Base-by-base conservation (phyloP, 1,284 basidiomycete species). In the Mycena citricolor region DNA sequence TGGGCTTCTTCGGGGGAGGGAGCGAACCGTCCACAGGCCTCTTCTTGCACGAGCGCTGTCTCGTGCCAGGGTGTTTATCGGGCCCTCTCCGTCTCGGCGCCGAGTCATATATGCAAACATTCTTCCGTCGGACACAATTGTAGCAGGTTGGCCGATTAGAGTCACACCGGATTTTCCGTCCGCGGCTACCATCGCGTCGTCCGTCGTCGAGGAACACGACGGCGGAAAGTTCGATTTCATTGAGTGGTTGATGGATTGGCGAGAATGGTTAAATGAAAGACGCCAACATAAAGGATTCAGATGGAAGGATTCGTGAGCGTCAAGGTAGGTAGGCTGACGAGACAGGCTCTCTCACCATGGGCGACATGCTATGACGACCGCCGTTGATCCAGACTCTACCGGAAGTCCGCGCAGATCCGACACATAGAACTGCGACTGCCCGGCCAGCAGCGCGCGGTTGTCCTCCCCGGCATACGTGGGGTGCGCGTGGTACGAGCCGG, bases 161-260 rank as follows among this genome's bases (percentile, higher is more conserved):
- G 65, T 90, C 87, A 70, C 86, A 90, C 50, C 82, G 80, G 57
- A 89, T 89, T 73, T 90, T 90, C 63, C 86, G 80, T 52, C 77
- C 76, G 54, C 87, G 86, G 64, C 86, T 83, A 26, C 42, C 36
- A 44, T 42, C 47, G 36, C 22, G 32, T 34, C 20, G 33, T 25
- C 39, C 39, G 41, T 30, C 32, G 44, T 11, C 32, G 22, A 35
- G 19, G 20, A 31, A 47, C 32, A 43, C 40, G 44, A 66, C 46
- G 45, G 41, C 44, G 42, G 40, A 39, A 46, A 47, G 34, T 24
- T 13, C 32, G 33, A 17, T 19, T 29, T 11, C 8, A 25, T 45
- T 47, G 47, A 32, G 38, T 34, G 39, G 51, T 52, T 49, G 51
- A 32, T 52, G 51, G 39, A 29, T 5, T 33, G 21, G 42, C 39